Evolutionary conservation across 2,329 filamentous ascomycete species (phyloP).

Genomic region (Ophiocordyceps camponoti-floridani): DNA sequence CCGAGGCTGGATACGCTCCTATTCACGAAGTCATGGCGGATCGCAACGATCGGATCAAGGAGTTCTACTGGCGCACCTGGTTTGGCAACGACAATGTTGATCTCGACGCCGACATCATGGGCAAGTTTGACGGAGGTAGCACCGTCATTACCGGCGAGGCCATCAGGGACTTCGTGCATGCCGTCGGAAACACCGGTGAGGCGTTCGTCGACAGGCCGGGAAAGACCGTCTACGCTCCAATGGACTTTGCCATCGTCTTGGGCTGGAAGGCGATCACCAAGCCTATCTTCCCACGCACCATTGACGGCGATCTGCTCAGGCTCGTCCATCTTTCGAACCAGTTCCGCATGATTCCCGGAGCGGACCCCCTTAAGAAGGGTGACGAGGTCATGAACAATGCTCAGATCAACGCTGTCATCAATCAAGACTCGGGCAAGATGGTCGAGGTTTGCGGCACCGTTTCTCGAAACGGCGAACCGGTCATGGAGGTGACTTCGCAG

Average conservation of each 20-base stretch:
- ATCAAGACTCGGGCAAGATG: conserved; percentile 98
- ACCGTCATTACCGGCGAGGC: conserved; percentile 77
- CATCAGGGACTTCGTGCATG: conserved; percentile 98
- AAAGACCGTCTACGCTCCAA: conserved; percentile 86
- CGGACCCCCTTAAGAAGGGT: conserved; percentile 86
- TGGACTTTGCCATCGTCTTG: conserved; percentile 98
- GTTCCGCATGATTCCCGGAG: conserved; percentile 96
- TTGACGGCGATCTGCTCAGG: conserved; percentile 90
- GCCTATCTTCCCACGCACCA: conserved; percentile 92
- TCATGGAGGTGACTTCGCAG: conserved; percentile 98
- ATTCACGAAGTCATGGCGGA: conserved; percentile 92
- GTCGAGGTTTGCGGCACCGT: conserved; percentile 99
- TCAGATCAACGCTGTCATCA: conserved; percentile 93
- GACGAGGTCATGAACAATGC: conserved; percentile 85
- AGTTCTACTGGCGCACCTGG: conserved; percentile 98
- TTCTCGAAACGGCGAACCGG: conserved; percentile 58
- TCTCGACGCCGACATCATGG: conserved; percentile 69
- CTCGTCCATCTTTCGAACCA: conserved; percentile 93
- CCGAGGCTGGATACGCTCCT: conserved; percentile 91
- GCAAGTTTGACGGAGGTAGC: conserved; percentile 77
- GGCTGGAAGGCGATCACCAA: conserved; percentile 99
- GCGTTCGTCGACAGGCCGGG: conserved; percentile 91
- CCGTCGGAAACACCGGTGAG: conserved; percentile 92
- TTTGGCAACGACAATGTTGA: conserved; percentile 76
- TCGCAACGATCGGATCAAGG: conserved; percentile 95